Evolutionary conservation across 73 alveolate species (phyloP).

Genomic region (Paramecium pentaurelia): DNA sequence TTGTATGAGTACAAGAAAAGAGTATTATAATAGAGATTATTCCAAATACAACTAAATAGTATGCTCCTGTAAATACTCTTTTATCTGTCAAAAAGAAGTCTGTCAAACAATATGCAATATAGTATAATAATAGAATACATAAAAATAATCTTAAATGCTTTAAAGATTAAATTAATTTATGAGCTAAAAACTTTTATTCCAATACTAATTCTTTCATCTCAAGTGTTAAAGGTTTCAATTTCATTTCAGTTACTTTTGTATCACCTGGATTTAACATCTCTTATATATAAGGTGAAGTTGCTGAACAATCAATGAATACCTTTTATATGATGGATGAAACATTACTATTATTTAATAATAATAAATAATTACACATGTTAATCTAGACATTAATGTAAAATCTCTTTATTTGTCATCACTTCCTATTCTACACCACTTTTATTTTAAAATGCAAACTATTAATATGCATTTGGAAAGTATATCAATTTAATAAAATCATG

Average conservation of each 20-base stretch:
- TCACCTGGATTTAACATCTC: slow-evolving; percentile 60
- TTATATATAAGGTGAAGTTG: not conserved
- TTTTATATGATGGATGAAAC: not conserved
- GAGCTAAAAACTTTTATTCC: slow-evolving; percentile 27
- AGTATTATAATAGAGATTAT: not conserved
- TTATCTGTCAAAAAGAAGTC: not conserved
- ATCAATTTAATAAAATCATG: not conserved
- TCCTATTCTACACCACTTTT: not conserved
- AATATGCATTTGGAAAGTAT: slow-evolving; percentile 7
- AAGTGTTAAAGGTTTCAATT: slow-evolving; percentile 4
- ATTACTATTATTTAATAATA: not conserved
- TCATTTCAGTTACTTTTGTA: slow-evolving; percentile 57
- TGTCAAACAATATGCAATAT: slow-evolving; percentile 3
- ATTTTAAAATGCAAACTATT: slow-evolving; percentile 25
- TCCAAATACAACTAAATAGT: slow-evolving; percentile 20
- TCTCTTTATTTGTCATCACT: not conserved
- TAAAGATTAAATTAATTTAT: not conserved
- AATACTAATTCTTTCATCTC: slow-evolving; percentile 36
- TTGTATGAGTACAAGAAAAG: not conserved
- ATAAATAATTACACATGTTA: not conserved
- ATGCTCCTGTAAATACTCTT: not conserved
- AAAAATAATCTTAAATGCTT: not conserved
- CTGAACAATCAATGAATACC: not conserved
- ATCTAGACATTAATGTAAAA: not conserved
- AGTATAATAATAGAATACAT: not conserved